These are phyloP conservation scores for Chrysanthemum makinoi DNA, from an alignment of 129 eudicot genomes.

Conservation along the genomic window DNA sequence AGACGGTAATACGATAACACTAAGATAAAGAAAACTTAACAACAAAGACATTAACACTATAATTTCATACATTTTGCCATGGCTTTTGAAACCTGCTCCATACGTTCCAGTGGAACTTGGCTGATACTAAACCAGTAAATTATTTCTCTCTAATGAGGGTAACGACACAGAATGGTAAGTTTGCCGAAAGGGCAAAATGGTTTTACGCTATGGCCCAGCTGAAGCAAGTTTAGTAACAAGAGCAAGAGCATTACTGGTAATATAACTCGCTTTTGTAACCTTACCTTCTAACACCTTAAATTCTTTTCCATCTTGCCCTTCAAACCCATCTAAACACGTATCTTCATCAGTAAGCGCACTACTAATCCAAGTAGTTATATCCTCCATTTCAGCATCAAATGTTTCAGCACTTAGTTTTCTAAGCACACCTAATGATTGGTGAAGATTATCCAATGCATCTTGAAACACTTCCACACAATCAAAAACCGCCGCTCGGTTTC, in stretches of 20 bases:
- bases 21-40: not conserved
- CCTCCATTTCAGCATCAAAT: conserved; percentile 52
- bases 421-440: conserved; percentile 59
- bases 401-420: conserved; percentile 44
- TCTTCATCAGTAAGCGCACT: conserved; percentile 82
- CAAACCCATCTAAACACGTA: conserved; percentile 87
- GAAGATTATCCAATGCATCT: conserved; percentile 66
- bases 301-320: conserved; percentile 34
- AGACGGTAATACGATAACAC: not conserved
- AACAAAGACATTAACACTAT: not conserved
- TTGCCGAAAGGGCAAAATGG: conserved; percentile 22
- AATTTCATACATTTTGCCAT: conserved; percentile 8
- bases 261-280: conserved; percentile 47
- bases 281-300: conserved; percentile 29
- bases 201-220: conserved; percentile 40
- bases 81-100: conserved; percentile 11
- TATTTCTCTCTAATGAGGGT: conserved; percentile 2
- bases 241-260: conserved; percentile 94
- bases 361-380: conserved; percentile 89
- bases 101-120: conserved; percentile 12
- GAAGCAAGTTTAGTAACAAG: conserved; percentile 80
- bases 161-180: not conserved
- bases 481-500: conserved; percentile 41
- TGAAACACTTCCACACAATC: conserved; percentile 70
- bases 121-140: conserved; percentile 14